Evolutionary conservation across 1,284 basidiomycete species (phyloP), one percentile per base, ranked within the genome.

Genomic region (Ganoderma meredithae): DNA sequence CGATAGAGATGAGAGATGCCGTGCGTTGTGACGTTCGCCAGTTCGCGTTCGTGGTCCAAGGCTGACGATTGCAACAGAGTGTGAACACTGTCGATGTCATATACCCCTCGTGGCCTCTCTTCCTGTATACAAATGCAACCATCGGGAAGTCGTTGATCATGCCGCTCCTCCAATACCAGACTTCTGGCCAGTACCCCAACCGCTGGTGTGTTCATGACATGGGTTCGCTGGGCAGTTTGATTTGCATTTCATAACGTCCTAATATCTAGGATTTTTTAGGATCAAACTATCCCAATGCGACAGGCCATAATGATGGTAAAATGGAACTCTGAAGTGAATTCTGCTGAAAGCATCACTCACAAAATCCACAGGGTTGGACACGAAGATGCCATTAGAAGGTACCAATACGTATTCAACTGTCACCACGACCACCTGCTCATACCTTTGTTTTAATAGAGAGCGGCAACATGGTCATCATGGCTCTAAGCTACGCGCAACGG

Each of bases 381-480:
- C 88, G 76, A 75, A 82, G 6, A 90, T 90, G 87, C 88, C 88
- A 9, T 83, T 89, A 15, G 86, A 89, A 84, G 85, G 86, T 84
- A 62, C 4, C n/a, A 15, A 4, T 8, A 13, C 25, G 47, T 62
- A 19, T 47, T 7, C 59, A 22, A 8, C 47, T 25, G 4, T 56
- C 13, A 17, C 22, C 17, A 13, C 39, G 10, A 39, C 2, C 10
- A 9, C 1, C 17, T 43, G 15, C 39, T 15, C 7, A 43, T 13
- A n/a, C 15, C 19, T 13, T 9, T 22, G 7, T 43, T 1, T 8
- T 1, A 22, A 6, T n/a, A 89, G 90, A 92, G 76, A 88, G 88
- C 70, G 90, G 90, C 5, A 91, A 92, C 74, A 91, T 91, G 90
- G 79, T 93, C 31, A 91, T 93, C 74, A 91, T 92, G 90, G 83